Percentiles rank a stretch among this genome's conserved stretches.
Evolutionary conservation across 73 alveolate species (phyloP).

Genomic region (Tetrahymena malaccensis): DNA sequence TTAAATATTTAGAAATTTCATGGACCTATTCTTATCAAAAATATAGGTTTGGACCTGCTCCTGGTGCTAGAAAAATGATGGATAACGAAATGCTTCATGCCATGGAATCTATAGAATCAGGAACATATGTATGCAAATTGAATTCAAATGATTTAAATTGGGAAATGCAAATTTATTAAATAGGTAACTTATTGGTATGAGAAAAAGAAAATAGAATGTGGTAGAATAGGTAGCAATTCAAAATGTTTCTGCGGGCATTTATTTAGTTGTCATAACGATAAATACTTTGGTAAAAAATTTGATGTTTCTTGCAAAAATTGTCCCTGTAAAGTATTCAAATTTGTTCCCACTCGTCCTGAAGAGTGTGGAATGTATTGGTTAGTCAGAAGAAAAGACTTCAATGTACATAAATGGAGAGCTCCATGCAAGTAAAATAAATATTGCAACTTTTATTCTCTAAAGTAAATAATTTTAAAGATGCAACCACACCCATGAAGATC

Average conservation of each 20-base stretch:
- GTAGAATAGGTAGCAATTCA: constrained; percentile 66
- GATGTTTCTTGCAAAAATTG: constrained; percentile 78
- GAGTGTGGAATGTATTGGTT: constrained; percentile 94
- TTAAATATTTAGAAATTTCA: background rate
- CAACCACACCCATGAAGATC: constrained; percentile 95
- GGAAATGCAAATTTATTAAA: background rate
- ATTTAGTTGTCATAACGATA: constrained; percentile 41
- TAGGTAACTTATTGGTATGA: constrained; percentile 56
- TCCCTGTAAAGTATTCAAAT: constrained; percentile 79
- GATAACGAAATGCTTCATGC: constrained; percentile 74
- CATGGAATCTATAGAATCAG: constrained; percentile 56
- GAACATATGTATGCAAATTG: constrained; percentile 43
- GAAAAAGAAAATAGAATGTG: constrained; percentile 59
- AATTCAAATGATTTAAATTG: no score
- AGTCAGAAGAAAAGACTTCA: constrained; percentile 92
- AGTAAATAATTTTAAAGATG: no score
- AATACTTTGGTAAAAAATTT: constrained; percentile 31
- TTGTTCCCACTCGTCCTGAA: constrained; percentile 96
- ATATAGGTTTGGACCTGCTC: constrained; percentile 62
- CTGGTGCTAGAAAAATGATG: constrained; percentile 81
- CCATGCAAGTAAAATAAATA: constrained; percentile 48
- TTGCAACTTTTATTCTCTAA: no score
- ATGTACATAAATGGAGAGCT: constrained; percentile 84
- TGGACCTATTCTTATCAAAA: background rate
- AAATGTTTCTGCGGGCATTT: constrained; percentile 84